These are phyloP conservation scores for Vanrija pseudolonga DNA, from an alignment of 1,284 basidiomycete genomes.

Conservation along the genomic window DNA sequence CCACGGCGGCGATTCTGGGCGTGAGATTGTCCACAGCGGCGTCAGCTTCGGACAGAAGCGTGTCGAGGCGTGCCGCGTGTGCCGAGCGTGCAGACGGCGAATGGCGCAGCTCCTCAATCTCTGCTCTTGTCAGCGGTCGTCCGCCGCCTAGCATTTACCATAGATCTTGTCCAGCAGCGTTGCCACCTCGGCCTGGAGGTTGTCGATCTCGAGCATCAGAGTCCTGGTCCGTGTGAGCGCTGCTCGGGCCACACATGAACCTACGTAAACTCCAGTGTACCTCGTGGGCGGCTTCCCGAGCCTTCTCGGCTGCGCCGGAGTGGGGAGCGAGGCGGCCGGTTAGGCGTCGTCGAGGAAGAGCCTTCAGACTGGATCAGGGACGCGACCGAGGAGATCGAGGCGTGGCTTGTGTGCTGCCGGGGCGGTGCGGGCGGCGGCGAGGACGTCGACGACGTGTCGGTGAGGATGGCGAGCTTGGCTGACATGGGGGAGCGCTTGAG, in stretches of 20 bases:
- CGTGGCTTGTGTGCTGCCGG: background rate
- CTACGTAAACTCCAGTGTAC: conserved; percentile 1
- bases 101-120: conserved; percentile 40
- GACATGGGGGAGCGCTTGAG: background rate
- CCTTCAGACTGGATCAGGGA: conserved; percentile 7
- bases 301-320: conserved; percentile 4
- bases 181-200: conserved; percentile 21
- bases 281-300: background rate
- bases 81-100: conserved; percentile 52
- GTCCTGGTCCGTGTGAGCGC: conserved; percentile 2
- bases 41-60: conserved; percentile 17
- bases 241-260: background rate
- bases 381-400: conserved; percentile 6
- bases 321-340: conserved; percentile 7
- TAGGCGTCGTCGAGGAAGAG: conserved; percentile 2
- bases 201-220: conserved; percentile 13
- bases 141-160: background rate
- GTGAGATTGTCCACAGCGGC: conserved; percentile 10
- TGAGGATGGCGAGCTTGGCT: too few relatives aligned
- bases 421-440: background rate
- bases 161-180: conserved; percentile 30
- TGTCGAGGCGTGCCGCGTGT: conserved; percentile 36
- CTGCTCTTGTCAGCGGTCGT: background rate
- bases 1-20: conserved; percentile 5
- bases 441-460: too few relatives aligned